A percentile compares a stretch with the other conserved stretches of the same genome.
phyloP scores from a whole-genome alignment of 225 moss, liverwort and hornwort species.

The Pseudoscleropodium purum region DNA sequence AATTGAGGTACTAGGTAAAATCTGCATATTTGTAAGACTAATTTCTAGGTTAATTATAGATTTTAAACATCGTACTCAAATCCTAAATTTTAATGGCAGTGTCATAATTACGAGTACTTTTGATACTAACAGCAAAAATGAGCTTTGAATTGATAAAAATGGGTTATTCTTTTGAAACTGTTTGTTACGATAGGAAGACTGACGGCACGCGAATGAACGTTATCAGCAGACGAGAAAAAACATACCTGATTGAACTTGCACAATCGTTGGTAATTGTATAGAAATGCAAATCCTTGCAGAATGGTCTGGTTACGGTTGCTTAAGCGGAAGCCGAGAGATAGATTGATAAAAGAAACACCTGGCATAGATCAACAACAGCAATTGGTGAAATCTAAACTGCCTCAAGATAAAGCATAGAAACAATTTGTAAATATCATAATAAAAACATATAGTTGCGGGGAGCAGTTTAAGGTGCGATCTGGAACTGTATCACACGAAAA shows the following conservation, averaged over 20 bases:
- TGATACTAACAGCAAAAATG: not conserved
- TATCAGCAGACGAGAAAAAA: not conserved
- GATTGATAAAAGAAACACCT: slow-evolving; percentile 90
- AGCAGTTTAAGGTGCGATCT: not conserved
- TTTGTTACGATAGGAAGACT: not conserved
- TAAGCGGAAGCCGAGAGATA: slow-evolving; percentile 88
- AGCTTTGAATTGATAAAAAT: not conserved
- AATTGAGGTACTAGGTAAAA: not conserved
- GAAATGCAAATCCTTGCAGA: slow-evolving; percentile 88
- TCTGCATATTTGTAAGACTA: not conserved
- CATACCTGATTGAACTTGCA: slow-evolving; percentile 58
- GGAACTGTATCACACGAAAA: not conserved
- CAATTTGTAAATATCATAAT: not conserved
- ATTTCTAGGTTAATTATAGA: not conserved
- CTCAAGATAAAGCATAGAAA: not conserved
- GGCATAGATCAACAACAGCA: not conserved
- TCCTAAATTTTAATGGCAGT: not conserved
- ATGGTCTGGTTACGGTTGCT: slow-evolving; percentile 93
- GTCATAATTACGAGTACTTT: not conserved
- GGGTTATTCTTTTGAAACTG: not conserved
- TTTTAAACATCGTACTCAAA: not conserved
- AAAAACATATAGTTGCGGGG: not conserved
- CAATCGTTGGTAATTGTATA: slow-evolving; percentile 77
- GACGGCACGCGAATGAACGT: not conserved
- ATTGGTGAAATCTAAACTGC: not conserved